Conservation (phyloP, 2,329 filamentous ascomycete species). For the Aspergillus caelatus region DNA sequence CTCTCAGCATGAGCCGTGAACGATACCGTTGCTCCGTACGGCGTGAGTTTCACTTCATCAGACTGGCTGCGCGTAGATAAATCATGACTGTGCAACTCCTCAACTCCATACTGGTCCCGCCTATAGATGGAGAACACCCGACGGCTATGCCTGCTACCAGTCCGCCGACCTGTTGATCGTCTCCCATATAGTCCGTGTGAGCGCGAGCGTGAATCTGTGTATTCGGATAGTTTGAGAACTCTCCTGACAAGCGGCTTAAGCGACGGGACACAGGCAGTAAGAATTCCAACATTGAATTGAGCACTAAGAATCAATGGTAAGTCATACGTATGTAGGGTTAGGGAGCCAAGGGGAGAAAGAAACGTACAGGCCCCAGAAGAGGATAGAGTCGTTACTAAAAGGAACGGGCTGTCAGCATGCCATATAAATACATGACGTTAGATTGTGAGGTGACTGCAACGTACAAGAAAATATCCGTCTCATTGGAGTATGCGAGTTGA, state of each 20-base stretch:
- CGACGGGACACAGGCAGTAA: constrained; percentile 8
- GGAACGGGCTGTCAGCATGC: not conserved
- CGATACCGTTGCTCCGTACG: not conserved
- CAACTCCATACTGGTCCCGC: not conserved
- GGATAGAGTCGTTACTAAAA: constrained; percentile 3
- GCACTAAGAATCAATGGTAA: not conserved
- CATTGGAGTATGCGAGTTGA: not conserved
- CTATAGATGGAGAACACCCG: constrained; percentile 2
- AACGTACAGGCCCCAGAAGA: constrained; percentile 10
- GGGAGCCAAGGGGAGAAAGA: not conserved
- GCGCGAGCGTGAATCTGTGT: constrained; percentile 5
- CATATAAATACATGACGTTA: too few relatives aligned
- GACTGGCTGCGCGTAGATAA: not conserved
- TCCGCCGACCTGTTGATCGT: not conserved
- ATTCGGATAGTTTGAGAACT: constrained; percentile 3
- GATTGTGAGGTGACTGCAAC: not conserved
- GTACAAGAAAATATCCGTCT: not conserved
- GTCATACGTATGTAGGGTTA: not conserved
- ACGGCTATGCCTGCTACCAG: not conserved
- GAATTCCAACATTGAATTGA: constrained; percentile 9
- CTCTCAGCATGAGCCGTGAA: not conserved
- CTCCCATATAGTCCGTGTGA: not conserved
- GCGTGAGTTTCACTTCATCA: not conserved
- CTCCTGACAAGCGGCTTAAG: not conserved
- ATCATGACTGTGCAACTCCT: constrained; percentile 3